Evolutionary conservation across 1,284 basidiomycete species (phyloP).

Genomic region (Leccinum griseonigrum): DNA sequence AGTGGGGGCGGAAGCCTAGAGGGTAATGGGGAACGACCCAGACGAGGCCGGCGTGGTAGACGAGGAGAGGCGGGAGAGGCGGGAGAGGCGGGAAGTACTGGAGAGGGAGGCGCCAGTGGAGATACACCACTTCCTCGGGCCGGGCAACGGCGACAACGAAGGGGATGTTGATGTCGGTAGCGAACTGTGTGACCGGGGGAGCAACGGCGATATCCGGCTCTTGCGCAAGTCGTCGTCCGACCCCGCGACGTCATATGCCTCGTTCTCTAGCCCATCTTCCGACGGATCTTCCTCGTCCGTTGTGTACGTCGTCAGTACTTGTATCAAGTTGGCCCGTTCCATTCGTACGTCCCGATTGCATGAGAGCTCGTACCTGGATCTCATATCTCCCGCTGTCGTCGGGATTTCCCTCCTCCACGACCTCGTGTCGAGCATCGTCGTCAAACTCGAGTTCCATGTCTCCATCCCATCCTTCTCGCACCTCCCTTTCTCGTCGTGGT

Average conservation of each 20-base stretch:
- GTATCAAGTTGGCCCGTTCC: conserved; percentile 10
- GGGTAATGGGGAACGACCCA: no score
- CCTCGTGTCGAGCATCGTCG: conserved; percentile 14
- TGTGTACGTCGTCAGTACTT: conserved; percentile 26
- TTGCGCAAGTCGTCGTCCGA: conserved; percentile 12
- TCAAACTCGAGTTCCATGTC: conserved; percentile 15
- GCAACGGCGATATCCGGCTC: conserved; percentile 13
- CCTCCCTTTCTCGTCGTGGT: conserved; percentile 17
- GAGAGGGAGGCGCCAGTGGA: conserved; percentile 28
- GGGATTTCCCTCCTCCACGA: conserved; percentile 10
- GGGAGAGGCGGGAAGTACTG: background rate
- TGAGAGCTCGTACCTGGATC: conserved; percentile 23
- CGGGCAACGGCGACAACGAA: conserved; percentile 1
- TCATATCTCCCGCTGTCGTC: conserved; percentile 30
- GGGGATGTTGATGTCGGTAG: background rate
- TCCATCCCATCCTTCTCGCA: conserved; percentile 39
- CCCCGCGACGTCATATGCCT: conserved; percentile 15
- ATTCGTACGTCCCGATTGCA: conserved; percentile 3
- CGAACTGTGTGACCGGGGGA: background rate
- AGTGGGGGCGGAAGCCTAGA: no score
- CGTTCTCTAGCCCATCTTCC: conserved; percentile 22
- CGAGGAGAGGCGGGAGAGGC: no score
- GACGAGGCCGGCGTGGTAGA: no score
- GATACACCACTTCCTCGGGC: conserved; percentile 31
- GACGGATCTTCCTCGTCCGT: conserved; percentile 31